Evolutionary conservation across 23 red algal species (phyloP), one percentile per base, ranked within the genome.

Genomic region (Gracilariopsis chorda): DNA sequence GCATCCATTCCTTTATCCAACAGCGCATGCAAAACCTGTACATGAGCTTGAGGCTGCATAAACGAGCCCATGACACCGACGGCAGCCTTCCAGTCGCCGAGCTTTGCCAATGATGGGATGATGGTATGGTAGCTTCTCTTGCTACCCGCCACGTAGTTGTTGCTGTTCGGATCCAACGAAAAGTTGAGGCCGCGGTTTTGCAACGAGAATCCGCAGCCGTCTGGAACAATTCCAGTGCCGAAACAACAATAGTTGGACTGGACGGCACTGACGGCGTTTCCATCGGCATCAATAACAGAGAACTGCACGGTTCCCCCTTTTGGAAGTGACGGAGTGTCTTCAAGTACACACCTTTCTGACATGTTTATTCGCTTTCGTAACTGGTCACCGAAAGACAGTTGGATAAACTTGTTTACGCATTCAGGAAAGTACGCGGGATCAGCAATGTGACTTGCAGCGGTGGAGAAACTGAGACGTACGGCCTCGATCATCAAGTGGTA

Each of bases 111-210:
- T n/a, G 70, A 93, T 59, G 97, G 97, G 9, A 99, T 99, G 29
- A 99, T 93, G 14, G 97, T 99, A 41, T 99, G 97, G 74, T 94
- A 99, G 6, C 93, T 86, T n/a, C 84, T 53, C 53, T 90, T 93
- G 4, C 93, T 72, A 3, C 89, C 87, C 2, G 25, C 70, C 2
- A 92, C 65, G 40, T 32, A 63, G 41, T 99, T 99, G 19, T 78
- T 47, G 51, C 91, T 70, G 46, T 12, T 40, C 0, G 52, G 43
- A 1, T 72, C 41, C 30, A 91, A 55, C 23, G 49, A 63, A 51
- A 99, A 99, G 55, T 92, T 92, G 16, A 94, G 78, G 19, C 97
- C 93, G 35, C 97, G 97, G 83, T 99, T 99, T 16, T 99, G 88
- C 27, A 99, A 76, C 44, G 93, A 64, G 59, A 99, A 99, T 48